A percentile compares a stretch with the other conserved stretches of the same genome.
phyloP scores from a whole-genome alignment of 2,329 filamentous ascomycete species.

The Ascochyta koolunga region DNA sequence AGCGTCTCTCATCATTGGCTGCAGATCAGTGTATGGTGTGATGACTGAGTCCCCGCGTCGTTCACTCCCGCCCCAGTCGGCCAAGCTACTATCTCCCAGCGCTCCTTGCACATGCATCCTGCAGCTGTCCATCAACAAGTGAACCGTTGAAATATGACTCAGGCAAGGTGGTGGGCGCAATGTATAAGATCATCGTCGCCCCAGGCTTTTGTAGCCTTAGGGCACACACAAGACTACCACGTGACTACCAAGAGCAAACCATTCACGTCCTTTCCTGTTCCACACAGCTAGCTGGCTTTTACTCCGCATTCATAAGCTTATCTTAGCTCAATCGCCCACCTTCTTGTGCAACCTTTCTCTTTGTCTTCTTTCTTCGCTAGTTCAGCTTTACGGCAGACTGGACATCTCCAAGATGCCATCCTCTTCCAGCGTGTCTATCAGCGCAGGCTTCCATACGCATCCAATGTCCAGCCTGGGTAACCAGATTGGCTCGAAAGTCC shows the following conservation, averaged over 20 bases:
- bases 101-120: constrained; percentile 5
- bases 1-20: constrained; percentile 9
- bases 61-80: constrained; percentile 11
- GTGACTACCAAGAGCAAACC: constrained; percentile 1
- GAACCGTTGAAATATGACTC: constrained; percentile 13
- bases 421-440: constrained; percentile 25
- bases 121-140: constrained; percentile 4
- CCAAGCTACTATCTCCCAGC: constrained; percentile 12
- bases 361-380: constrained; percentile 15
- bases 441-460: constrained; percentile 24
- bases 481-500: constrained; percentile 44
- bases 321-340: constrained; percentile 14
- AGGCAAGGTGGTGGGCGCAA: constrained; percentile 1
- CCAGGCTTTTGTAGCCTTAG: constrained; percentile 15
- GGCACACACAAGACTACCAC: background rate
- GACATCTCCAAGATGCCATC: constrained; percentile 28
- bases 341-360: constrained; percentile 15
- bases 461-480: constrained; percentile 40
- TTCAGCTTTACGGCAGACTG: constrained; percentile 18
- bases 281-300: constrained; percentile 14
- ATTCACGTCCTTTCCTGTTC: constrained; percentile 7
- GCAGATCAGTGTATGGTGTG: constrained; percentile 7
- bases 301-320: constrained; percentile 32
- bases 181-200: constrained; percentile 12
- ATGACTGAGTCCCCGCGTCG: constrained; percentile 13